phyloP scores from a whole-genome alignment of 2,329 filamentous ascomycete species.

The Neoarthrinium moseri region DNA sequence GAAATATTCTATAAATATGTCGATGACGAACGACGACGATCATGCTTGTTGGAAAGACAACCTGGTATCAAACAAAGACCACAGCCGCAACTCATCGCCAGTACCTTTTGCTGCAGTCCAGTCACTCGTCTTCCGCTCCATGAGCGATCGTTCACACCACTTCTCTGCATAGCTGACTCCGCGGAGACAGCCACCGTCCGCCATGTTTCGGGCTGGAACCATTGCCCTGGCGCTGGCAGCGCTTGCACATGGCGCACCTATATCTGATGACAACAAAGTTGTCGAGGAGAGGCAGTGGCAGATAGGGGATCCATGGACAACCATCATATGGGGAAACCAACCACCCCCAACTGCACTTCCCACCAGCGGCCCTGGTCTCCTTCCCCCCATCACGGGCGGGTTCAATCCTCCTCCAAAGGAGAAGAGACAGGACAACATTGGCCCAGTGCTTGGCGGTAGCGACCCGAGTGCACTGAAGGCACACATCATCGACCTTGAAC shows the following conservation, averaged over 20 bases:
- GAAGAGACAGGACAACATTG: constrained; percentile 9
- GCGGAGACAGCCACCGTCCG: not conserved
- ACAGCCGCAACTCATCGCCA: too few species aligned
- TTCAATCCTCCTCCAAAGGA: not conserved
- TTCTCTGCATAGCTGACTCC: not conserved
- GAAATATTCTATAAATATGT: constrained; percentile 18
- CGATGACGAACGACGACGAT: constrained; percentile 14
- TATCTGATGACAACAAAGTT: constrained; percentile 21
- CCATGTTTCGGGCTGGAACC: constrained; percentile 23
- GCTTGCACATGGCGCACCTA: constrained; percentile 22
- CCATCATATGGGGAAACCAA: constrained; percentile 10
- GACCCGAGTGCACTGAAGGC: constrained; percentile 20
- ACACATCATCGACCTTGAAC: constrained; percentile 23
- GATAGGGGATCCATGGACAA: constrained; percentile 19
- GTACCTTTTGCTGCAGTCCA: too few species aligned
- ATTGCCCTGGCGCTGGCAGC: constrained; percentile 26
- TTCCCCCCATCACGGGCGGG: constrained; percentile 10
- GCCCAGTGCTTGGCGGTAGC: constrained; percentile 13
- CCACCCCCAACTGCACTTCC: constrained; percentile 2
- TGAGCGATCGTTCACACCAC: not conserved
- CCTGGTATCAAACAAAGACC: too few species aligned
- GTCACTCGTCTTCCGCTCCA: not conserved
- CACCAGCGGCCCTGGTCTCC: constrained; percentile 9
- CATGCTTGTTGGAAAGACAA: constrained; percentile 11
- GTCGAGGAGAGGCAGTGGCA: constrained; percentile 19